phyloP scores from a whole-genome alignment of 2,329 filamentous ascomycete genomes.

The Calonectria montana region DNA sequence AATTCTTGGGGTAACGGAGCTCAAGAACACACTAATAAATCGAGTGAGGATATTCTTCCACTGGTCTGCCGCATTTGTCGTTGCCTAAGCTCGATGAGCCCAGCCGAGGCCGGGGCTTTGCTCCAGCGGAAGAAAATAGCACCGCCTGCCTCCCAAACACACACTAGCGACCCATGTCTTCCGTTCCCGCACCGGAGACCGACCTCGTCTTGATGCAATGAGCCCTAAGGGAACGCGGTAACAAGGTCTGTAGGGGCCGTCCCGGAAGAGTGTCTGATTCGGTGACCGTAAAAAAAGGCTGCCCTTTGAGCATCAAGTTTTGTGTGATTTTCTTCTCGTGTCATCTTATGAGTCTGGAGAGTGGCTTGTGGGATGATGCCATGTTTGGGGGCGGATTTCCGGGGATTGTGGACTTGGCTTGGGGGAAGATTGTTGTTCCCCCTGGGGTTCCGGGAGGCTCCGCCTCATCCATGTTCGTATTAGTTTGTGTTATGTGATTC shows the following conservation, averaged over 20 bases:
- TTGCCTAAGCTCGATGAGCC: slow-evolving; percentile 10
- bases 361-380: slow-evolving; percentile 11
- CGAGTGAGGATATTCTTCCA: slow-evolving; percentile 9
- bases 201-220: background rate
- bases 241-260: slow-evolving; percentile 23
- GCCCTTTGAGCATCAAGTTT: slow-evolving; percentile 20
- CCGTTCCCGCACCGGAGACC: slow-evolving; percentile 1
- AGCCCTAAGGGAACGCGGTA: background rate
- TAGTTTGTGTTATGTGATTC: slow-evolving; percentile 13
- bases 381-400: slow-evolving; percentile 10
- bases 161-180: slow-evolving; percentile 13
- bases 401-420: slow-evolving; percentile 6
- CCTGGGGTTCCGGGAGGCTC: slow-evolving; percentile 19
- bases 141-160: background rate
- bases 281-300: slow-evolving; percentile 21
- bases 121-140: slow-evolving; percentile 2
- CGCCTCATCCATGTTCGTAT: slow-evolving; percentile 8
- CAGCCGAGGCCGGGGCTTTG: slow-evolving; percentile 24
- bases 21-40: background rate
- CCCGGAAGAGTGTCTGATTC: slow-evolving; percentile 36
- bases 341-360: slow-evolving; percentile 8
- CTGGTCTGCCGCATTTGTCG: background rate
- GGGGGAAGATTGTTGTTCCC: slow-evolving; percentile 13
- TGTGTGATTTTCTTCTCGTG: background rate
- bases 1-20: slow-evolving; percentile 19